Percentiles rank a stretch among this genome's conserved stretches.
Conservation (phyloP, 192 early-diverging fungal species). For the Coemansia interrupta region DNA sequence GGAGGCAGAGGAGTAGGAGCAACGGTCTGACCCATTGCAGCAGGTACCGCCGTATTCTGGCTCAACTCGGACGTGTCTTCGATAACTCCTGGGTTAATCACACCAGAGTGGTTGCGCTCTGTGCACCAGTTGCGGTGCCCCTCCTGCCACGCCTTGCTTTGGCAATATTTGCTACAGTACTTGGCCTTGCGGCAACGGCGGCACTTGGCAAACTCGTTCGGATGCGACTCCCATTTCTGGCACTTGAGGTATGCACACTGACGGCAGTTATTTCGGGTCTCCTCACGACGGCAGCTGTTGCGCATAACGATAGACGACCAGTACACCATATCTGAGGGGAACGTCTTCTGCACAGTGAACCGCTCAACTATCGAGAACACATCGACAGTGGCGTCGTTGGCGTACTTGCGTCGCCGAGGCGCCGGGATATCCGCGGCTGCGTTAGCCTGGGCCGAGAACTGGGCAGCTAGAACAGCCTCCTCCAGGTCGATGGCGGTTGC, state of each 20-base stretch:
- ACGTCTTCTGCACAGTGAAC: slow-evolving; percentile 63
- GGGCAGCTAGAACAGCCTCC: slow-evolving; percentile 33
- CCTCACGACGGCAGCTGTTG: slow-evolving; percentile 75
- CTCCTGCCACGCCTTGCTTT: slow-evolving; percentile 72
- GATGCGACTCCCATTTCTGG: slow-evolving; percentile 70
- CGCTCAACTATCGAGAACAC: slow-evolving; percentile 78
- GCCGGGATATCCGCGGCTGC: slow-evolving; percentile 27
- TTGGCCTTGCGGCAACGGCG: slow-evolving; percentile 81
- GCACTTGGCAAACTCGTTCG: slow-evolving; percentile 82
- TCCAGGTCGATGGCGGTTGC: slow-evolving; percentile 25
- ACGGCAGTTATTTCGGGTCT: slow-evolving; percentile 63
- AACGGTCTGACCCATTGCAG: slow-evolving; percentile 34
- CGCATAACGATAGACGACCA: slow-evolving; percentile 79
- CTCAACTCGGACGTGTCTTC: slow-evolving; percentile 1
- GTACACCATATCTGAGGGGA: slow-evolving; percentile 61
- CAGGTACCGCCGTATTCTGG: slow-evolving; percentile 20
- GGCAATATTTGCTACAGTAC: slow-evolving; percentile 79
- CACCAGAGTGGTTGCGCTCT: slow-evolving; percentile 45
- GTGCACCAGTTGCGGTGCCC: slow-evolving; percentile 81
- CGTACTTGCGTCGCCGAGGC: slow-evolving; percentile 20
- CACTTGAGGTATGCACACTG: slow-evolving; percentile 78
- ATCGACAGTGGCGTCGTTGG: slow-evolving; percentile 44
- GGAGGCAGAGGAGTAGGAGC: slow-evolving; percentile 17
- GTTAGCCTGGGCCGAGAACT: slow-evolving; percentile 26
- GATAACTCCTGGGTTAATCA: slow-evolving; percentile 9